Evolutionary conservation across 2,329 filamentous ascomycete species (phyloP).

Genomic region (Coniochaeta prunicola): DNA sequence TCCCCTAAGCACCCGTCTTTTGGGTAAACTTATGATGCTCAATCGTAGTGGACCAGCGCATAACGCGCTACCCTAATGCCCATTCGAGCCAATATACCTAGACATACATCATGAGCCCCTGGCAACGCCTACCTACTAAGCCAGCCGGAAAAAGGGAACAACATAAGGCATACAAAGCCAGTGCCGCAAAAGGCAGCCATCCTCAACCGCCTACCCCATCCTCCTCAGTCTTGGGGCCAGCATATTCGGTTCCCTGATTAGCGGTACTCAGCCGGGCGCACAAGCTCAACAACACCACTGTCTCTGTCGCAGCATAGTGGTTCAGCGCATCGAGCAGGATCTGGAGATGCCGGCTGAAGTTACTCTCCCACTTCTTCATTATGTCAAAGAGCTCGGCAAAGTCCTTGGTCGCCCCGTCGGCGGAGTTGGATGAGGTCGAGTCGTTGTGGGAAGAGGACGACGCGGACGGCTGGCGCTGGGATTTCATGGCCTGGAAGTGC

Average conservation of each 20-base stretch:
- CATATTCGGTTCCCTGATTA: constrained; percentile 65
- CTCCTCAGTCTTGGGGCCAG: constrained; percentile 52
- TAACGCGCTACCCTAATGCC: no score
- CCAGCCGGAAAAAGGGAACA: no score
- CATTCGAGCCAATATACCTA: no score
- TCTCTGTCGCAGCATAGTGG: constrained; percentile 95
- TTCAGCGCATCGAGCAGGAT: constrained; percentile 92
- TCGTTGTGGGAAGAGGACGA: constrained; percentile 8
- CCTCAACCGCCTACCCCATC: background rate
- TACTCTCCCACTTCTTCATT: constrained; percentile 84
- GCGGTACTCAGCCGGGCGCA: constrained; percentile 77
- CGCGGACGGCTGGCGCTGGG: constrained; percentile 22
- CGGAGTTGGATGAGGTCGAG: constrained; percentile 26
- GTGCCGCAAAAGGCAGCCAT: no score
- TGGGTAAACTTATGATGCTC: no score
- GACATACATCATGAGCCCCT: no score
- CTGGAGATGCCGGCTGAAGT: constrained; percentile 87
- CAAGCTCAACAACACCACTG: constrained; percentile 83
- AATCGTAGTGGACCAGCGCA: no score
- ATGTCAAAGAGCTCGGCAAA: constrained; percentile 79
- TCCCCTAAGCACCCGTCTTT: no score
- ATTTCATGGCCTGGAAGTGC: constrained; percentile 43
- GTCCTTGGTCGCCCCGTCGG: constrained; percentile 25
- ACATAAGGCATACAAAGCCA: no score
- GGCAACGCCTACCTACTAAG: background rate